Conservation (phyloP, 306 rosid species). For the Prunus mira region DNA sequence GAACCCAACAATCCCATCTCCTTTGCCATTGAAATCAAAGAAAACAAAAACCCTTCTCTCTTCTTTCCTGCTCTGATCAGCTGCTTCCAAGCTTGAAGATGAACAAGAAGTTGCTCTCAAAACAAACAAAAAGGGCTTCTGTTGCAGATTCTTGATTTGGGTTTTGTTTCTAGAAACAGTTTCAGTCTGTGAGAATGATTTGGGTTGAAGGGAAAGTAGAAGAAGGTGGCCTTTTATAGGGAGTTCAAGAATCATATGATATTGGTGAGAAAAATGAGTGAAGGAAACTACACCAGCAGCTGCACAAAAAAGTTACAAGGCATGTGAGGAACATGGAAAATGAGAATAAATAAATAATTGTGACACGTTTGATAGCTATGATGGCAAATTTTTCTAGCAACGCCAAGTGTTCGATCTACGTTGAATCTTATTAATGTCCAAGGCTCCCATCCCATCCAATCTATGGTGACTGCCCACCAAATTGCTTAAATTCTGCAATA, state of each 20-base stretch:
- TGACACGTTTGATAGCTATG: neutral
- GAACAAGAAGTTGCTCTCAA: neutral
- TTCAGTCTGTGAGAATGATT: neutral
- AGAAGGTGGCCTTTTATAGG: neutral
- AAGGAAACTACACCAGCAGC: neutral
- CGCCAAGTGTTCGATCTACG: neutral
- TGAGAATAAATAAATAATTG: neutral
- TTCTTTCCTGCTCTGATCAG: neutral
- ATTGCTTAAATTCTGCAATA: neutral
- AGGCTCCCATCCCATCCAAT: neutral
- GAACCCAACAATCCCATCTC: constrained; percentile 27
- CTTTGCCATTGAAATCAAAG: constrained; percentile 39
- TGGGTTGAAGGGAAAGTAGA: neutral
- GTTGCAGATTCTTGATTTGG: neutral
- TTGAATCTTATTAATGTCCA: neutral
- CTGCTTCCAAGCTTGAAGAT: neutral
- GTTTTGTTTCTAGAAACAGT: neutral
- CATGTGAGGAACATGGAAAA: constrained; percentile 8
- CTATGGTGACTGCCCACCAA: neutral
- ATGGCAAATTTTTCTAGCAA: neutral
- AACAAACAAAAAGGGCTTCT: neutral
- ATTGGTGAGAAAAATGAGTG: neutral
- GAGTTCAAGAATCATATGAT: neutral
- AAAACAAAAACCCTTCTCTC: neutral
- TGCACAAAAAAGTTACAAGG: neutral